Evolutionary conservation across 225 moss, liverwort and hornwort species (phyloP).

Genomic region (Climacium dendroides): DNA sequence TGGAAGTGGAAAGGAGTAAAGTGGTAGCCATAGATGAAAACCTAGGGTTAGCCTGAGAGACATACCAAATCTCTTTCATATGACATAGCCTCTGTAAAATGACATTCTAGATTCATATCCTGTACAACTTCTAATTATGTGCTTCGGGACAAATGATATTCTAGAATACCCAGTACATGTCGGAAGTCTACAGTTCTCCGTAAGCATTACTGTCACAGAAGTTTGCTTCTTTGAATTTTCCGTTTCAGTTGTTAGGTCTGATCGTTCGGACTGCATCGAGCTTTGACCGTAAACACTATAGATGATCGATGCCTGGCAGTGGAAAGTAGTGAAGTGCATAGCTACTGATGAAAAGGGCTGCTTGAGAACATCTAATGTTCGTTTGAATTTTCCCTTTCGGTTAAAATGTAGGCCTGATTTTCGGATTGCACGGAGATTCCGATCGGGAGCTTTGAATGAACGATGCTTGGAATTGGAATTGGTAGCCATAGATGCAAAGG

Average conservation of each 20-base stretch:
- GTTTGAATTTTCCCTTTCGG: not conserved
- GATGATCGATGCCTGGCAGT: not conserved
- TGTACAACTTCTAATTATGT: not conserved
- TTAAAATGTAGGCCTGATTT: not conserved
- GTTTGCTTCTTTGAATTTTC: not conserved
- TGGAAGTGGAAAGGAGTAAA: not conserved
- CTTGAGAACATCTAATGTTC: not conserved
- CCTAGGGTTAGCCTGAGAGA: not conserved
- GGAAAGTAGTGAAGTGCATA: not conserved
- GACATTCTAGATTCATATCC: not conserved
- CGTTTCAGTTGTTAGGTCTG: not conserved
- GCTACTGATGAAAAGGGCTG: not conserved
- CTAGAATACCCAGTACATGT: too few relatives aligned
- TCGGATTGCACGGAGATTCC: not conserved
- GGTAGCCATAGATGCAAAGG: not conserved
- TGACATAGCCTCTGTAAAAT: not conserved
- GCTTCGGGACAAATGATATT: not conserved
- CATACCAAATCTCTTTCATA: not conserved
- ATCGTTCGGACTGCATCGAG: not conserved
- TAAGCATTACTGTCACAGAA: not conserved
- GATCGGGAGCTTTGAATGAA: not conserved
- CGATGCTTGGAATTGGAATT: not conserved
- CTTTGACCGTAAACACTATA: too few relatives aligned
- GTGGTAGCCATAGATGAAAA: not conserved
- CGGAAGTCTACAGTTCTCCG: slow-evolving; percentile 29